Conservation (phyloP, 2,329 filamentous ascomycete genomes). For the Xylariaceae sp. region DNA sequence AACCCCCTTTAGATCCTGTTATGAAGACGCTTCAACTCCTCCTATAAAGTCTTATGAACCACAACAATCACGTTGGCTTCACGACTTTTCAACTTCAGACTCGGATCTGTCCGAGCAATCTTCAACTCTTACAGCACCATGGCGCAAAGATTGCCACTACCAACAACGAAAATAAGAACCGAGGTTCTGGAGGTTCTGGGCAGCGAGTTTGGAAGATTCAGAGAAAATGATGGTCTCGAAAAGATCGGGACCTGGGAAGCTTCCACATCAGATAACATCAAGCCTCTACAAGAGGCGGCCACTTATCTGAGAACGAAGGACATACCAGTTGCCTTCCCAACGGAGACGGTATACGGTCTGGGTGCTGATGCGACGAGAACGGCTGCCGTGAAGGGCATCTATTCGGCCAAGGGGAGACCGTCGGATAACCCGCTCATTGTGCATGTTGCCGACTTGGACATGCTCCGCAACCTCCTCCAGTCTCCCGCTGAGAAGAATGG, state of each 20-base stretch:
- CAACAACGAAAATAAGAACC: slow-evolving; percentile 17
- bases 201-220: slow-evolving; percentile 26
- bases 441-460: slow-evolving; percentile 75
- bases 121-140: slow-evolving; percentile 30
- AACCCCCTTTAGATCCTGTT: neutral
- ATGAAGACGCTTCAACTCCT: neutral
- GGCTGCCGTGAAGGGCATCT: slow-evolving; percentile 83
- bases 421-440: slow-evolving; percentile 95
- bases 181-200: slow-evolving; percentile 25
- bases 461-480: slow-evolving; percentile 61
- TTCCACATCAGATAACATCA: slow-evolving; percentile 21
- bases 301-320: slow-evolving; percentile 58
- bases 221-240: slow-evolving; percentile 22
- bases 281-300: slow-evolving; percentile 58
- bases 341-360: slow-evolving; percentile 94
- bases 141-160: slow-evolving; percentile 27
- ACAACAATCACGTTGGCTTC: slow-evolving; percentile 28
- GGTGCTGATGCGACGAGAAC: slow-evolving; percentile 92
- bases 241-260: slow-evolving; percentile 29
- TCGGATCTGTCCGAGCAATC: slow-evolving; percentile 27
- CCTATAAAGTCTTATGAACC: neutral
- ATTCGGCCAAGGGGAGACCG: slow-evolving; percentile 80
- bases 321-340: slow-evolving; percentile 87
- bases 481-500: slow-evolving; percentile 25
- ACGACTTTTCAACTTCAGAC: slow-evolving; percentile 14